A percentile compares a stretch with the other conserved stretches of the same genome.
Evolutionary conservation across 2,329 filamentous ascomycete genomes (phyloP).

Genomic region (Curvularia hawaiiensis): DNA sequence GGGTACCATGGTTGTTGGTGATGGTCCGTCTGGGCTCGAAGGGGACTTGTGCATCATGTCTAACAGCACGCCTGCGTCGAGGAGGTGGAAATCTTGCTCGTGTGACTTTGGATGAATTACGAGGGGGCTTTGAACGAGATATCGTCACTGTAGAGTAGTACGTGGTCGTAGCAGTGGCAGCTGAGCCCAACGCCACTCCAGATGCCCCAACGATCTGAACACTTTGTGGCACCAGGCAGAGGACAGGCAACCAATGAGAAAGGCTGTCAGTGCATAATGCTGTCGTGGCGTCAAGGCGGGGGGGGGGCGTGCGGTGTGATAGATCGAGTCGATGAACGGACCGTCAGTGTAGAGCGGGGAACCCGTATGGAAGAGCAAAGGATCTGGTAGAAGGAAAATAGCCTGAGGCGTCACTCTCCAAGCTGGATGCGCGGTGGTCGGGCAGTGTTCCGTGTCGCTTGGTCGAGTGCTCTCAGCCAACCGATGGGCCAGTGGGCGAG

Average conservation of each 20-base stretch:
- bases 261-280: conserved; percentile 30
- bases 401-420: conserved; percentile 23
- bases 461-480: conserved; percentile 28
- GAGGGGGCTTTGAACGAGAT: neutral
- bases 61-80: conserved; percentile 16
- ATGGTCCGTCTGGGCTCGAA: conserved; percentile 39
- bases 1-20: conserved; percentile 42
- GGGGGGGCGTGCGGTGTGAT: conserved; percentile 15
- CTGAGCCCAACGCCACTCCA: conserved; percentile 39
- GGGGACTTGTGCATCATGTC: conserved; percentile 39
- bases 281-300: conserved; percentile 27
- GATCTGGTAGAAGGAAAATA: conserved; percentile 24
- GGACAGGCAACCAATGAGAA: conserved; percentile 33
- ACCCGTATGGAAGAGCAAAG: conserved; percentile 32
- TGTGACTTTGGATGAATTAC: conserved; percentile 15
- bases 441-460: conserved; percentile 33
- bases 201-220: conserved; percentile 34
- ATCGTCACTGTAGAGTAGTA: conserved; percentile 34
- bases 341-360: conserved; percentile 33
- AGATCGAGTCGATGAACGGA: conserved; percentile 26
- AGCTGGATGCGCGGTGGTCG: conserved; percentile 28
- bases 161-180: conserved; percentile 38
- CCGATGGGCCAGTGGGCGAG: conserved; percentile 18
- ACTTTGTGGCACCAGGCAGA: conserved; percentile 19
- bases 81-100: neutral